Evolutionary conservation across 2,329 filamentous ascomycete genomes (phyloP), one percentile per base, ranked within the genome.

Genomic region (Chaetomiaceae sp.): DNA sequence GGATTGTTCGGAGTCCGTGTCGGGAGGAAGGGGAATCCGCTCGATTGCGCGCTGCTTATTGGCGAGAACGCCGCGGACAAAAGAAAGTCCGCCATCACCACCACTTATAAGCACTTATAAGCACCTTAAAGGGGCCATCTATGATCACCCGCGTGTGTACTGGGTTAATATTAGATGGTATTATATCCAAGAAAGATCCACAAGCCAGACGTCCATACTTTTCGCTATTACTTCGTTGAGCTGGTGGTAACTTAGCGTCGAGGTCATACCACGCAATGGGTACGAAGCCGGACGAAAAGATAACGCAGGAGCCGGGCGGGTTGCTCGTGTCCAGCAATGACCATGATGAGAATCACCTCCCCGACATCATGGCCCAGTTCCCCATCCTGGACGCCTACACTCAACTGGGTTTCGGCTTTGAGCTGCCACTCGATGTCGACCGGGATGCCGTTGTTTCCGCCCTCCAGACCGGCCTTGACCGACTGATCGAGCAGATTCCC

Each of bases 391-490:
- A 54, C 37, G 32, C 25, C 11, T 54, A 44, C 23, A 38, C 23
- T 9, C 45, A 44, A 14, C 5, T 30, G 14, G 32, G 13, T 0
- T 23, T 37, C 11, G 38, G 38, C 9, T 48, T 44, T 27, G 18
- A 43, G 71, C 66, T 38, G 8, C 18, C 36, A 1, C 16, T 21
- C 16, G 36, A 38, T 20, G 18, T 38, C 36, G 36, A 38, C 36
- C 36, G 36, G 16, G 10, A 23, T 5, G 9, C 36, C 10, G 18
- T 38, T 20, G 18, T 13, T 21, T 38, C 36, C 11, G 3, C 36
- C 11, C 36, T 38, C 8, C n/a, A 38, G 6, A 23, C 36, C 18
- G 18, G 36, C 36, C 36, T 38, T 5, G 36, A 38, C 9, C 36
- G 36, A 11, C 8, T 38, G 9, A 13, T 38, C 3, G 36, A 20